These are phyloP conservation scores for Trichoderma sp. DNA, from an alignment of 2,329 filamentous ascomycete genomes.

Conservation along the genomic window DNA sequence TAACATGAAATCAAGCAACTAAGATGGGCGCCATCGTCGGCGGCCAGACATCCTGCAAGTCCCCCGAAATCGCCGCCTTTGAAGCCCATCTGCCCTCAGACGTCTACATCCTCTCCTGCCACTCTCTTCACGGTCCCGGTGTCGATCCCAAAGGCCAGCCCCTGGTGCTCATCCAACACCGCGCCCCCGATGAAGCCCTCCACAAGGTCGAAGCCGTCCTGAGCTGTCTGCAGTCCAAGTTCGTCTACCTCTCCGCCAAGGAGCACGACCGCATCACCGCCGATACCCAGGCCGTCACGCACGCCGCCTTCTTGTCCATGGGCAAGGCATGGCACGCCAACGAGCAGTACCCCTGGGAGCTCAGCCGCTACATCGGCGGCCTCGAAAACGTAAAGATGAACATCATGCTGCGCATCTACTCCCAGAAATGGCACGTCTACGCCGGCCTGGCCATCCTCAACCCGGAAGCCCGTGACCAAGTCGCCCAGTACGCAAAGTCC, in stretches of 20 bases:
- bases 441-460: slow-evolving; percentile 96
- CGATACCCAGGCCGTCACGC: slow-evolving; percentile 96
- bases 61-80: slow-evolving; percentile 91
- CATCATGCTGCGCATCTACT: slow-evolving; percentile 94
- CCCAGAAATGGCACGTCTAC: slow-evolving; percentile 99
- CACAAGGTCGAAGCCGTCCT: slow-evolving; percentile 80
- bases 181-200: slow-evolving; percentile 76
- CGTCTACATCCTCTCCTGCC: slow-evolving; percentile 92
- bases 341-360: slow-evolving; percentile 95
- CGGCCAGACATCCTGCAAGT: slow-evolving; percentile 97
- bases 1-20: slow-evolving; percentile 65
- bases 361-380: slow-evolving; percentile 91
- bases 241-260: slow-evolving; percentile 82
- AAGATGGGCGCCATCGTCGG: slow-evolving; percentile 95
- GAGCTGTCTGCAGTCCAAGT: slow-evolving; percentile 79
- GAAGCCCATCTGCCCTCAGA: slow-evolving; percentile 85
- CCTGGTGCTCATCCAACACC: slow-evolving; percentile 90
- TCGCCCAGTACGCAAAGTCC: slow-evolving; percentile 88
- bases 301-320: slow-evolving; percentile 96
- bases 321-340: slow-evolving; percentile 97
- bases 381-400: slow-evolving; percentile 99
- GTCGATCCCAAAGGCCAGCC: slow-evolving; percentile 89
- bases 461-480: slow-evolving; percentile 87
- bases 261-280: slow-evolving; percentile 97
- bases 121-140: slow-evolving; percentile 92